A percentile compares a stretch with the other conserved stretches of the same genome.
Evolutionary conservation across 2,329 filamentous ascomycete species (phyloP).

Genomic region (Xylaria sp.): DNA sequence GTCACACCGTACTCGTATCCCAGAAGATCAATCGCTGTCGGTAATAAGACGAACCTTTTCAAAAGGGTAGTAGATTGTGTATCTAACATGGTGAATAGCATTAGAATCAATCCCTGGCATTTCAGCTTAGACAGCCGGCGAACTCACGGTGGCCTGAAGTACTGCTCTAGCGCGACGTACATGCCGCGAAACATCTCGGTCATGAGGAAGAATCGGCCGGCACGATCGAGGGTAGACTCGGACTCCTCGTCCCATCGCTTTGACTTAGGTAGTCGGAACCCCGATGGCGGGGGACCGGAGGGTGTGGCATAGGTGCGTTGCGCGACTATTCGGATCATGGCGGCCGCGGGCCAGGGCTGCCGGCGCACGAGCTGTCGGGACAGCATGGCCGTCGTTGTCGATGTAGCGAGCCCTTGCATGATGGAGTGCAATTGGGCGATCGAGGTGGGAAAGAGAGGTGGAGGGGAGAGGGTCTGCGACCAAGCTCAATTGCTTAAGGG

Average conservation of each 20-base stretch:
- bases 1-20: slow-evolving; percentile 1
- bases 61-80: slow-evolving; percentile 98
- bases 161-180: slow-evolving; percentile 98
- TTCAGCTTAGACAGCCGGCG: neutral
- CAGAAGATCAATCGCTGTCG: neutral
- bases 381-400: slow-evolving; percentile 46
- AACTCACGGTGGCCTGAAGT: slow-evolving; percentile 93
- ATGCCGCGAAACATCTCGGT: slow-evolving; percentile 97
- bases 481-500: slow-evolving; percentile 32
- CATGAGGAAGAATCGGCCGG: slow-evolving; percentile 94
- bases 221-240: slow-evolving; percentile 82
- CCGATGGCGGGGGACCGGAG: slow-evolving; percentile 79
- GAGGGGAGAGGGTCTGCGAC: slow-evolving; percentile 37
- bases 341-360: slow-evolving; percentile 42
- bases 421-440: slow-evolving; percentile 43
- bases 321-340: slow-evolving; percentile 50
- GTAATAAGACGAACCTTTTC: slow-evolving; percentile 74
- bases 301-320: slow-evolving; percentile 71
- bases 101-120: slow-evolving; percentile 24
- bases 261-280: slow-evolving; percentile 80
- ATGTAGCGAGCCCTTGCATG: slow-evolving; percentile 51
- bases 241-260: slow-evolving; percentile 83
- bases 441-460: slow-evolving; percentile 2
- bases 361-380: slow-evolving; percentile 50
- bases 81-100: slow-evolving; percentile 64